These are phyloP conservation scores for Hygrocybe punicea DNA, from an alignment of 768 basidiomycete genomes.

Conservation along the genomic window DNA sequence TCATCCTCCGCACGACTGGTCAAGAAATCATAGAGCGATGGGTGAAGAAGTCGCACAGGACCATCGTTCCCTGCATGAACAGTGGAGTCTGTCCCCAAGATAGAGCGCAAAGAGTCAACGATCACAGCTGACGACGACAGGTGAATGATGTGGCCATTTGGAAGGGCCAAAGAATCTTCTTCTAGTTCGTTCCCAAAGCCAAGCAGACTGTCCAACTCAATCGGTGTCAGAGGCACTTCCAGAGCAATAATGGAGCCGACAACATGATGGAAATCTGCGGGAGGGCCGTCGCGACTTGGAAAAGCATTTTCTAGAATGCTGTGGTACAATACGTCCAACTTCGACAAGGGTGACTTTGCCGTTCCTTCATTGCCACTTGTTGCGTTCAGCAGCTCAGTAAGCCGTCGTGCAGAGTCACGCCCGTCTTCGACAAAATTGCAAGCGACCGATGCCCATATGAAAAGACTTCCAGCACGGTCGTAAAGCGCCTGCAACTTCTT, in stretches of 20 bases:
- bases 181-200: background rate
- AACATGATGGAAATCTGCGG: slow-evolving; percentile 3
- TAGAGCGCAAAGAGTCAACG: background rate
- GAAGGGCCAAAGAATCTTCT: background rate
- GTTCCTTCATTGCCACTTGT: background rate
- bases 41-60: slow-evolving; percentile 30
- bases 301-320: background rate
- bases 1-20: slow-evolving; percentile 12
- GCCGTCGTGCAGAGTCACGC: background rate
- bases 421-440: slow-evolving; percentile 12
- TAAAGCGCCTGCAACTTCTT: too few species aligned
- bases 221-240: background rate
- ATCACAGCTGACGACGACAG: background rate
- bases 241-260: slow-evolving; percentile 4
- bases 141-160: background rate
- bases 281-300: background rate
- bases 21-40: slow-evolving; percentile 34
- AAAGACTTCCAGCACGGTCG: too few species aligned
- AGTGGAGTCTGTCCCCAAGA: background rate
- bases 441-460: too few species aligned
- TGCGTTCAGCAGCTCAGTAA: background rate
- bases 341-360: background rate
- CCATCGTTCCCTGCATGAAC: background rate
- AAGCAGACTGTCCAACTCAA: slow-evolving; percentile 1
- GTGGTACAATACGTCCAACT: slow-evolving; percentile 2